Evolutionary conservation across 208 protist species (phyloP).

Genomic region (Leishmania martiniquensis): DNA sequence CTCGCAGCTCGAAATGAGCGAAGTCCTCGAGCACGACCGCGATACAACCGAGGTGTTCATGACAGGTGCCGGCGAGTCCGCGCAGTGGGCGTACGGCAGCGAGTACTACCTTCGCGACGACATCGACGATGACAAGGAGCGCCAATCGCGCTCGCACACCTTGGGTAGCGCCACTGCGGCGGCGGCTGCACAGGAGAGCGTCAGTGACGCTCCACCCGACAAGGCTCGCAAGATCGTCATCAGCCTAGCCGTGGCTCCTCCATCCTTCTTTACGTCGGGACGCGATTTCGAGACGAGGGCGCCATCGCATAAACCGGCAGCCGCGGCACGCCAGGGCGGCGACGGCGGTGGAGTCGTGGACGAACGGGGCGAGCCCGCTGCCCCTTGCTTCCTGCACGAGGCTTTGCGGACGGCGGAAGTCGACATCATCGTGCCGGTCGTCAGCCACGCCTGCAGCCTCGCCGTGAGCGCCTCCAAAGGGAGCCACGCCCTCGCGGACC

Average conservation of each 20-base stretch:
- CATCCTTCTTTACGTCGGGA: conserved; percentile 67
- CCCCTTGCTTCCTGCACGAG: conserved; percentile 18
- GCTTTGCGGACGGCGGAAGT: conserved; percentile 31
- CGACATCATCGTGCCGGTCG: conserved; percentile 81
- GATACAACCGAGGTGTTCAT: conserved; percentile 56
- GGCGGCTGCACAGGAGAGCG: background rate
- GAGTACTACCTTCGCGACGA: conserved; percentile 65
- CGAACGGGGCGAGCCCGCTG: background rate
- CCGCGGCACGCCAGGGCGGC: background rate
- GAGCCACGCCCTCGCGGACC: conserved; percentile 52
- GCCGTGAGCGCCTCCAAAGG: conserved; percentile 57
- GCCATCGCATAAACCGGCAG: background rate
- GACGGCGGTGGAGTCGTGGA: conserved; percentile 14
- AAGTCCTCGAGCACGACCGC: conserved; percentile 44
- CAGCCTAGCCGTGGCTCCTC: conserved; percentile 39
- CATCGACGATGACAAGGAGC: conserved; percentile 27
- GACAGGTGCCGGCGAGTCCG: conserved; percentile 57
- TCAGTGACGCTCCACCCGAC: background rate
- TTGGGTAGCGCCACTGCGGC: background rate
- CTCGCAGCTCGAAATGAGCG: conserved; percentile 36
- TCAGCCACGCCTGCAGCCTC: conserved; percentile 50
- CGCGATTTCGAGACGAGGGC: conserved; percentile 60
- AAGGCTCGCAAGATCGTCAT: conserved; percentile 26
- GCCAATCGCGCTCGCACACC: background rate
- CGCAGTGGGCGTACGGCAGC: conserved; percentile 63